These are phyloP conservation scores for Lipomyces kockii DNA, from an alignment of 805 yeast genomes.

Conservation along the genomic window DNA sequence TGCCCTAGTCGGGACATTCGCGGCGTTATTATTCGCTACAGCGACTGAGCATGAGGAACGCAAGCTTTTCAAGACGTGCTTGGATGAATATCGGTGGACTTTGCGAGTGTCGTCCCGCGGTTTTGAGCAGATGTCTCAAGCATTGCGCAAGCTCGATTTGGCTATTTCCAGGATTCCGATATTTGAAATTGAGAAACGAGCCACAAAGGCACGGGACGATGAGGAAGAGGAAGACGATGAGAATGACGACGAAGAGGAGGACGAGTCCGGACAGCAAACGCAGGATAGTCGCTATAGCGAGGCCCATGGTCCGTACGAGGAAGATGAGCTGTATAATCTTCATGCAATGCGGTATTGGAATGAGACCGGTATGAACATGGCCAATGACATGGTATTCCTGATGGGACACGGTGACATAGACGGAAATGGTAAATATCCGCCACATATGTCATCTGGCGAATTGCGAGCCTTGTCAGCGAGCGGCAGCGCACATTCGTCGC, in stretches of 20 bases:
- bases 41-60: constrained; percentile 70
- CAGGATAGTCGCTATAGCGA: background rate
- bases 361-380: constrained; percentile 3
- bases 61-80: constrained; percentile 63
- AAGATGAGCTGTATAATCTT: constrained; percentile 16
- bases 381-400: background rate
- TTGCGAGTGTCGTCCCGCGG: constrained; percentile 74
- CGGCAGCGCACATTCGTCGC: constrained; percentile 31
- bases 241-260: constrained; percentile 16
- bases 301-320: constrained; percentile 15
- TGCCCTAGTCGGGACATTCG: constrained; percentile 44
- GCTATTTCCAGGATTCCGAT: constrained; percentile 74
- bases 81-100: constrained; percentile 77
- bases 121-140: constrained; percentile 77
- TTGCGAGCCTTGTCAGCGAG: constrained; percentile 23
- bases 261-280: constrained; percentile 12
- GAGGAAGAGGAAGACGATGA: constrained; percentile 19
- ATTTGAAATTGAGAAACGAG: constrained; percentile 25
- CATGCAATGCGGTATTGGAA: constrained; percentile 29
- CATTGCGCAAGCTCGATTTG: constrained; percentile 71
- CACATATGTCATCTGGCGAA: background rate
- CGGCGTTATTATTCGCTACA: constrained; percentile 37
- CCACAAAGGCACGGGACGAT: constrained; percentile 2
- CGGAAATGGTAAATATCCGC: background rate
- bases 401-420: constrained; percentile 4